Conservation (phyloP, 139 green algal genomes). For the Pycnococcus provasolii region DNA sequence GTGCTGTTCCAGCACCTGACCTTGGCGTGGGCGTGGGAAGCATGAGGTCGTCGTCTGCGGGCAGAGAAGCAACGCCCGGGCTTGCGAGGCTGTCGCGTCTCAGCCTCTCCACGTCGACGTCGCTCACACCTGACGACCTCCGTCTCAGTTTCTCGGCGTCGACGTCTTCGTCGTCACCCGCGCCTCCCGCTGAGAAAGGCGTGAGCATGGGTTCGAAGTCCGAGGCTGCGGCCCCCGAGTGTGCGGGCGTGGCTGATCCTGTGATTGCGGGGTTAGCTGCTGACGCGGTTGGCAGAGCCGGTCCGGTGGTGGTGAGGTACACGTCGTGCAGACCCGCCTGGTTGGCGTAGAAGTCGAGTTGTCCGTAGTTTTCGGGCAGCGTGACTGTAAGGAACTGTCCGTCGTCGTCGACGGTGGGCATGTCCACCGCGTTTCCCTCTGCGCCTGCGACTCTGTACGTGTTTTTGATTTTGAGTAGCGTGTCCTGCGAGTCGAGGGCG, state of each 20-base stretch:
- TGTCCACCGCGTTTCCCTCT: slow-evolving; percentile 42
- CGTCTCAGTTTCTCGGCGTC: neutral
- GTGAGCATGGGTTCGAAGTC: neutral
- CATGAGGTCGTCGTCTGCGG: slow-evolving; percentile 6
- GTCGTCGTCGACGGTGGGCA: slow-evolving; percentile 38
- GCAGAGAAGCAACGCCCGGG: neutral
- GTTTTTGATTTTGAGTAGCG: slow-evolving; percentile 56
- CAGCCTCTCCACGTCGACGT: neutral
- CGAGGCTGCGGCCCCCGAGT: neutral
- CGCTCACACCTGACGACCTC: neutral
- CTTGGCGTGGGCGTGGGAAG: neutral
- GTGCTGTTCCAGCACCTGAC: neutral
- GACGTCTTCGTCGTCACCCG: neutral
- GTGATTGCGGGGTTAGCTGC: neutral
- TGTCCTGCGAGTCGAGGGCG: slow-evolving; percentile 48
- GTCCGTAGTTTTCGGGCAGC: slow-evolving; percentile 48
- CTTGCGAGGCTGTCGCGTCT: too few species aligned
- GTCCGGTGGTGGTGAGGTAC: neutral
- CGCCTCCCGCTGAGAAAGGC: neutral
- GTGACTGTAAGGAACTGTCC: slow-evolving; percentile 50
- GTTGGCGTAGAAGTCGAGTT: slow-evolving; percentile 20
- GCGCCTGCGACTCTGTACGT: neutral
- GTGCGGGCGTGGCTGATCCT: neutral
- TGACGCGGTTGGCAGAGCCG: neutral
- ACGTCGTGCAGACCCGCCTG: neutral